Evolutionary conservation across 1,139 yeast genomes (phyloP), one percentile per base, ranked within the genome.

Genomic region (Yamadazyma aaseri): DNA sequence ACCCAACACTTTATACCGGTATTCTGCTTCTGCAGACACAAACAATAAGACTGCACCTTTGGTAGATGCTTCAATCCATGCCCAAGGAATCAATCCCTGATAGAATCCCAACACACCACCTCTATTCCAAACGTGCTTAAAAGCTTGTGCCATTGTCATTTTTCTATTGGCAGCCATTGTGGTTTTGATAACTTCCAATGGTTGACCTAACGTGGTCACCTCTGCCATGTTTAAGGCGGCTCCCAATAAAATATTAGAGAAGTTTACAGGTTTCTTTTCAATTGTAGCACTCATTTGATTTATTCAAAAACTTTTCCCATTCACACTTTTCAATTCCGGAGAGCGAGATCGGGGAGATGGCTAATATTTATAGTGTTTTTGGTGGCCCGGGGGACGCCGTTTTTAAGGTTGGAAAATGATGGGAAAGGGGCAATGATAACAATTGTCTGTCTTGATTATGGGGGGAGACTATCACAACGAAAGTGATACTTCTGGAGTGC

Each of bases 11-110:
- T 73, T 80, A 53, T 81, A 79, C 37, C 74, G 76, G 59, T 86
- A 87, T 62, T 92, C 98, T 33, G 89, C 84, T 57, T 92, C 98
- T 22, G 95, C 81, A 33, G 95, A 82, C 17, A 90, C 97, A 51
- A 92, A 94, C 50, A 92, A 72, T 40, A 92, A 71, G n/a, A 90
- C 96, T 3, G 97, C 97, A 57, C 98, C 98, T 60, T 92, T 92
- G 29, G 98, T 92, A 15, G 96, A 85, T n/a, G 97, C 98, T 63
- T 92, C 98, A 49, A 92, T 85, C 97, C 97, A 90, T 2, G 97
- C 98, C 98, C 98, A 92, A 27, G 98, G 98, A 45, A 92, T 90
- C 58, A 92, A 73, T 17, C 98, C 98, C 60, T 92, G 98, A 66
- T 90, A 92, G 64, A 90, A 92, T 0, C 97, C 98, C 18, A 77